Conservation (phyloP, 306 rosid genomes). For the Heteromeles arbutifolia region DNA sequence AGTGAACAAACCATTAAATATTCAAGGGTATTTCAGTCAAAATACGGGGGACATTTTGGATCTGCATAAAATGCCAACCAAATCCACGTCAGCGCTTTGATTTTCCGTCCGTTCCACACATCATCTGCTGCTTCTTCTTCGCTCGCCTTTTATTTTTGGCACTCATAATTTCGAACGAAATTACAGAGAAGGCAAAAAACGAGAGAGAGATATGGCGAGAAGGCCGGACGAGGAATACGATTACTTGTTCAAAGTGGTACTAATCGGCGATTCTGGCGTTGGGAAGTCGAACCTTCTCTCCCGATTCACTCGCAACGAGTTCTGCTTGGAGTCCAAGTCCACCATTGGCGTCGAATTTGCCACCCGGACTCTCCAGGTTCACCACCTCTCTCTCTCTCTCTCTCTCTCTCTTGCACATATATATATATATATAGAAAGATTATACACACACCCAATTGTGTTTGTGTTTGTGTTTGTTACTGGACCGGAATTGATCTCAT, state of each 20-base stretch:
- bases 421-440: neutral
- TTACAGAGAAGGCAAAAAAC: neutral
- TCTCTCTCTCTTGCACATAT: neutral
- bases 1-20: neutral
- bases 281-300: conserved; percentile 93
- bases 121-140: neutral
- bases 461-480: neutral
- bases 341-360: conserved; percentile 97
- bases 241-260: conserved; percentile 84
- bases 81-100: neutral
- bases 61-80: neutral
- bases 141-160: neutral
- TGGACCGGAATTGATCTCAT: neutral
- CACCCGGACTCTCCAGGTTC: conserved; percentile 87
- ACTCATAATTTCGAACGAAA: neutral
- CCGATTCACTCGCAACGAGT: conserved; percentile 97
- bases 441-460: neutral
- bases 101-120: neutral
- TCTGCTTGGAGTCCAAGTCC: conserved; percentile 89
- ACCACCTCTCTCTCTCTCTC: neutral
- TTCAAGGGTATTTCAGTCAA: neutral
- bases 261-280: conserved; percentile 93
- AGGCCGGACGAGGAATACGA: conserved; percentile 87
- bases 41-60: neutral
- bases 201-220: conserved; percentile 39